phyloP scores from a whole-genome alignment of 139 green algal species.

The Coccomyxa sp. region DNA sequence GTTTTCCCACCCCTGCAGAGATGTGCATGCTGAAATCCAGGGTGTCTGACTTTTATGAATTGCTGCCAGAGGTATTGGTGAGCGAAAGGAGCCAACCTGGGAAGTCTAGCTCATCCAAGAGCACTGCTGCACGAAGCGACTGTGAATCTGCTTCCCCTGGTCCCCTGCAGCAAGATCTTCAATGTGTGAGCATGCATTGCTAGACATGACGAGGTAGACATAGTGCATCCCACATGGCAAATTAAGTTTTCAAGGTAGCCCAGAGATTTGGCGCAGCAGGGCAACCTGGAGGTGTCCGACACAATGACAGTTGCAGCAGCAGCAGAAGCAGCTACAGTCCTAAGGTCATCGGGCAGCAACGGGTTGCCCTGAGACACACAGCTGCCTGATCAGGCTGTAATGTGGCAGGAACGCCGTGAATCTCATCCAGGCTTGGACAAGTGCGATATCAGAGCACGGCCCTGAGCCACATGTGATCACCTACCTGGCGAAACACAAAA shows the following conservation, averaged over 20 bases:
- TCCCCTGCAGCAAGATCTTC: neutral
- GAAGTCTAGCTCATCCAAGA: slow-evolving; percentile 42
- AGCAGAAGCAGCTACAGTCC: slow-evolving; percentile 29
- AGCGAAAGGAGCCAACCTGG: neutral
- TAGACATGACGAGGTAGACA: too few relatives aligned
- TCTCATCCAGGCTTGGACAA: too few relatives aligned
- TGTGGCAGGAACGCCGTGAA: too few relatives aligned
- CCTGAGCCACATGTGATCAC: neutral
- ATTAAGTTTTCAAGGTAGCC: too few relatives aligned
- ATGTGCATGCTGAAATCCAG: too few relatives aligned
- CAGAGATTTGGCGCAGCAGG: too few relatives aligned
- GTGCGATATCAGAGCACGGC: neutral
- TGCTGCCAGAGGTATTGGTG: too few relatives aligned
- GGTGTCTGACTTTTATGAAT: too few relatives aligned
- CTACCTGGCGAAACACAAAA: slow-evolving; percentile 46
- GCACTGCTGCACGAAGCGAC: slow-evolving; percentile 30
- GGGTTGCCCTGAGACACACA: slow-evolving; percentile 11
- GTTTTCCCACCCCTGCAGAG: neutral
- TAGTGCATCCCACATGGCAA: too few relatives aligned
- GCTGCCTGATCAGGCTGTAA: too few relatives aligned
- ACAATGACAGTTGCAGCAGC: slow-evolving; percentile 40
- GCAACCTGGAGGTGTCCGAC: slow-evolving; percentile 17
- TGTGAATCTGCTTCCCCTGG: slow-evolving; percentile 34
- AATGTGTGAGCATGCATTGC: neutral
- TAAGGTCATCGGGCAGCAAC: slow-evolving; percentile 32